Conservation (phyloP, 2,329 filamentous ascomycete species). For the Zymoseptoria passerinii region DNA sequence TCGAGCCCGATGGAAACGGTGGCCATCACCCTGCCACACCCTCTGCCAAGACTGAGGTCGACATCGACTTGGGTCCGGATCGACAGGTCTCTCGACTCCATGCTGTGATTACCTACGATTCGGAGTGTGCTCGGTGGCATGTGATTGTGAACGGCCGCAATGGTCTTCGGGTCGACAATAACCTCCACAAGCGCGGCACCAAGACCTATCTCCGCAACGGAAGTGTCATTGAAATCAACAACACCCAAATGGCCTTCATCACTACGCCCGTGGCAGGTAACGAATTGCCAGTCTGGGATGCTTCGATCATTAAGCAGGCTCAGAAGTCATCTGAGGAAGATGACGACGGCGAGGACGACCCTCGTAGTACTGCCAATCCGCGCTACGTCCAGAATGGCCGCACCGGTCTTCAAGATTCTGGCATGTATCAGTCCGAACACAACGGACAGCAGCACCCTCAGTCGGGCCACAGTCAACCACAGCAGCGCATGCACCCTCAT, state of each 20-base stretch:
- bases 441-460: constrained; percentile 17
- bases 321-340: constrained; percentile 36
- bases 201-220: constrained; percentile 68
- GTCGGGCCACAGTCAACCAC: constrained; percentile 8
- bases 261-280: constrained; percentile 67
- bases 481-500: constrained; percentile 29
- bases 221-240: constrained; percentile 82
- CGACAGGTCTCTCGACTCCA: constrained; percentile 44
- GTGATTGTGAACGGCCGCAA: constrained; percentile 86
- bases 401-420: constrained; percentile 15
- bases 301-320: constrained; percentile 31
- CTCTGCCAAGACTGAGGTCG: constrained; percentile 45
- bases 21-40: constrained; percentile 19
- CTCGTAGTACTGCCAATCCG: constrained; percentile 7
- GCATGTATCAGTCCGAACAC: constrained; percentile 20
- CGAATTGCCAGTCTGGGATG: constrained; percentile 57
- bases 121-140: constrained; percentile 57
- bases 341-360: constrained; percentile 31
- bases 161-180: constrained; percentile 75
- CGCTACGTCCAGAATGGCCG: constrained; percentile 9
- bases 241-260: constrained; percentile 97
- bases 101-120: constrained; percentile 42
- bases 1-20: constrained; percentile 18
- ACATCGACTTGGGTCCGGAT: constrained; percentile 68
- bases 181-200: constrained; percentile 57